Base-by-base conservation (phyloP, 495 filamentous ascomycete genomes). In the Neurospora sp. region DNA sequence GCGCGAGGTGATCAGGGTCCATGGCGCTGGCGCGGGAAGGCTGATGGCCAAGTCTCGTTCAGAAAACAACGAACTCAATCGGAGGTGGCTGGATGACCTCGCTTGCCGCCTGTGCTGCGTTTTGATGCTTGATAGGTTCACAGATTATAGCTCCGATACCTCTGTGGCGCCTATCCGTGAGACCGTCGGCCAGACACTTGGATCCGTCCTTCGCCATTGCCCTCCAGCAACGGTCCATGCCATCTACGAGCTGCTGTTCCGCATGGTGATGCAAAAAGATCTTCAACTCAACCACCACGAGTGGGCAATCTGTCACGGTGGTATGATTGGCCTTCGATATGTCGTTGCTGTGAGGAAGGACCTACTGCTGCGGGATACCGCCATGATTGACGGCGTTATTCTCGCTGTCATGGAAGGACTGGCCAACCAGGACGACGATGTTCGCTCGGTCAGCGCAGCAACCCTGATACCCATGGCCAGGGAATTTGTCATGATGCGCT, bases 281-380 rank as follows among this genome's bases (percentile, higher is more conserved):
- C 83, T 96, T 22, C 86, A 86, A 10, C 81, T 94, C 8, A 87
- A 89, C 4, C 86, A 86, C 14, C 90, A 90, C 8, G 83, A 93
- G 20, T 99, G 96, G 96, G 93, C 97, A 72, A 92, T 97, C 35
- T 97, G 94, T 78, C 96, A 99, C 81, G 96, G 96, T 73, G 96
- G 96, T 69, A 98, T 98, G 96, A 94, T 97, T 35, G 96, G 96
- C 27, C 83, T 99, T 72, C 86, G 94, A 75, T 99, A 99, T 77
- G 86, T 99, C 68, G 96, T 98, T 40, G 96, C 96, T 4, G 93
- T 98, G 53, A 90, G 96, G 53, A 97, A 93, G 75, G 95, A 98
- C 81, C 82, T 99, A 10, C 87, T 99, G 18, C 85, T 97, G 69
- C 89, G 92, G 73, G 90, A 98, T 75, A 85, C 86, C 20, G 86